Evolutionary conservation across 805 yeast species (phyloP).

Genomic region (Nakazawaea ernobii): DNA sequence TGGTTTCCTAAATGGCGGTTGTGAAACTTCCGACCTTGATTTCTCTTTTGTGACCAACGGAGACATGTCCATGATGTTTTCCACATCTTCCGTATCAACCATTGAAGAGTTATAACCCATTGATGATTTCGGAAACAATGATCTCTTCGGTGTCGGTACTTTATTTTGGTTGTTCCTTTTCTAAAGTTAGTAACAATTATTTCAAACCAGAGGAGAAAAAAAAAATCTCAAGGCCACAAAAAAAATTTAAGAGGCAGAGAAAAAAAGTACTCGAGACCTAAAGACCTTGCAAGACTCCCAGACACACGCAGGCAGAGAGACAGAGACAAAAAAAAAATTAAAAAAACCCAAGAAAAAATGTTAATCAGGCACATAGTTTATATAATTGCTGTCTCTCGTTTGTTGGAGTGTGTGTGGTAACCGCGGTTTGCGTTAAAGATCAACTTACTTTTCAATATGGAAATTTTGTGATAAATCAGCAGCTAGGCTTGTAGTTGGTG

Average conservation of each 20-base stretch:
- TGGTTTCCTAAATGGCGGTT: constrained; percentile 7
- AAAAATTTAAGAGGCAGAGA: not conserved
- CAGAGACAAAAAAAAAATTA: constrained; percentile 14
- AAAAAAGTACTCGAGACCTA: too few relatives aligned
- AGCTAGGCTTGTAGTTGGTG: constrained; percentile 33
- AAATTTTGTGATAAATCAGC: constrained; percentile 32
- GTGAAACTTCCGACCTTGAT: constrained; percentile 3
- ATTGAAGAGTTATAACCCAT: not conserved
- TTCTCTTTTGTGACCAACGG: constrained; percentile 11
- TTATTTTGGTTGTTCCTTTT: constrained; percentile 4
- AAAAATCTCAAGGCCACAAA: constrained; percentile 1
- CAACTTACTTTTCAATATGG: constrained; percentile 20
- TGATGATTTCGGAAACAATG: constrained; percentile 8
- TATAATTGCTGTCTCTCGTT: too few relatives aligned
- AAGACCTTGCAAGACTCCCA: too few relatives aligned
- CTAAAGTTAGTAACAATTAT: not conserved
- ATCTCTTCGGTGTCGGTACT: constrained; percentile 17
- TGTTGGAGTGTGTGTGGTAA: too few relatives aligned
- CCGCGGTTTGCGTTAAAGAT: constrained; percentile 7
- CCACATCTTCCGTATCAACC: constrained; percentile 11
- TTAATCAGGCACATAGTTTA: not conserved
- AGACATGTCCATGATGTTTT: constrained; percentile 24
- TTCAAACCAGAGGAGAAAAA: constrained; percentile 11
- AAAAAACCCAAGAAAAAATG: constrained; percentile 7
- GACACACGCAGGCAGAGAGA: not conserved